phyloP scores from a whole-genome alignment of 164 flowering plant genomes.

The Taxillus chinensis region DNA sequence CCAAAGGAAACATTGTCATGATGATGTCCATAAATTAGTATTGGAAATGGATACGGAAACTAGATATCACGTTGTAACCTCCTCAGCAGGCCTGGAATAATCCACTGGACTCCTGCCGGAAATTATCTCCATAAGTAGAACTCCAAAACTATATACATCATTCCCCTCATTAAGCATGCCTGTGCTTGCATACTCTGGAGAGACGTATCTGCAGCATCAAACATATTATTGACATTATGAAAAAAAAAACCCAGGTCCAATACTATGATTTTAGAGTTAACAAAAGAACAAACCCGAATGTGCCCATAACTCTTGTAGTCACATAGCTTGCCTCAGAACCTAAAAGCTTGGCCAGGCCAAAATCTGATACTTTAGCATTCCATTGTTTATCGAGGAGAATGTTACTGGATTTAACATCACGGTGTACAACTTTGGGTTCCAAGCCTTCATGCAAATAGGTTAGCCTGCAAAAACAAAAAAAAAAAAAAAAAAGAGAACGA shows the following conservation, averaged over 20 bases:
- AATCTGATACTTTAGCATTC: constrained; percentile 83
- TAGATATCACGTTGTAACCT: constrained; percentile 29
- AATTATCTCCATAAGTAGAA: constrained; percentile 82
- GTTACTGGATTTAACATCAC: constrained; percentile 88
- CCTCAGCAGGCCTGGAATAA: constrained; percentile 65
- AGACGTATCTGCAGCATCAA: constrained; percentile 57
- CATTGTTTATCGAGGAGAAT: constrained; percentile 73
- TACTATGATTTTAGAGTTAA: neutral
- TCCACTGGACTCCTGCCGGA: constrained; percentile 87
- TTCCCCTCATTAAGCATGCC: constrained; percentile 86
- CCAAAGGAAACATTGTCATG: neutral
- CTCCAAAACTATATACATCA: constrained; percentile 88
- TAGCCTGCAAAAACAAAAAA: constrained; percentile 31
- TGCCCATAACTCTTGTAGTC: constrained; percentile 92
- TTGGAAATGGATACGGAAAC: neutral
- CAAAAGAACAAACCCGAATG: constrained; percentile 62
- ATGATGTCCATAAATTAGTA: neutral
- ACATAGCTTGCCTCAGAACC: constrained; percentile 74
- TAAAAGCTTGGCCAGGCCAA: constrained; percentile 85
- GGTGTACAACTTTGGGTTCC: constrained; percentile 94
- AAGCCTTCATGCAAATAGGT: constrained; percentile 92
- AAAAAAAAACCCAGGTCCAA: neutral
- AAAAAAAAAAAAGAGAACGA: neutral
- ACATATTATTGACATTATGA: neutral
- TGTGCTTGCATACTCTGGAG: constrained; percentile 93